A percentile compares a stretch with the other conserved stretches of the same genome.
phyloP scores from a whole-genome alignment of 2,329 filamentous ascomycete species.

The Hymenoscyphus repandus region DNA sequence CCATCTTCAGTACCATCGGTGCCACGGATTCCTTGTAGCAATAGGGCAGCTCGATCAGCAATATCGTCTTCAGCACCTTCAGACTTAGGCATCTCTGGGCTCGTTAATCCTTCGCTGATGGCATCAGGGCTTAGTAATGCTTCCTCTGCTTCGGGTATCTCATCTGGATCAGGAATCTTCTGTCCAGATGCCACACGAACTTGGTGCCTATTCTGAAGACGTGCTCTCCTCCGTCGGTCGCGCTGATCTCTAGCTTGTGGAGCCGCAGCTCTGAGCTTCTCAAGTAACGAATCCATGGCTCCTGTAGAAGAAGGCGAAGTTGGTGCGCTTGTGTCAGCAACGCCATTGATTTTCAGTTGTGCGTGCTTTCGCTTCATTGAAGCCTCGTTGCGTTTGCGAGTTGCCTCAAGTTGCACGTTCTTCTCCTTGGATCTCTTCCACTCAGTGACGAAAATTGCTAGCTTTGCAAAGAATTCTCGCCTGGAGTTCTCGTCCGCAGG shows the following conservation, averaged over 20 bases:
- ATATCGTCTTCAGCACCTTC: conserved; percentile 56
- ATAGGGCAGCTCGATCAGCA: conserved; percentile 74
- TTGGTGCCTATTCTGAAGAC: conserved; percentile 86
- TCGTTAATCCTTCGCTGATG: conserved; percentile 30
- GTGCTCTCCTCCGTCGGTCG: conserved; percentile 78
- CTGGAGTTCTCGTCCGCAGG: conserved; percentile 85
- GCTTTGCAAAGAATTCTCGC: conserved; percentile 90
- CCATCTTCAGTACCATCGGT: conserved; percentile 49
- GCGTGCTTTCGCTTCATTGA: conserved; percentile 86
- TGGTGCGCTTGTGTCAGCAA: conserved; percentile 40
- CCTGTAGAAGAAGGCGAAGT: conserved; percentile 70
- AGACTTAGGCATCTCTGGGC: conserved; percentile 18
- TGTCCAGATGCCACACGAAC: conserved; percentile 86
- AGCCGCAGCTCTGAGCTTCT: conserved; percentile 90
- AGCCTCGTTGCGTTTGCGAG: conserved; percentile 76
- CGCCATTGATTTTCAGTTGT: conserved; percentile 51
- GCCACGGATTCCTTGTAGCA: conserved; percentile 77
- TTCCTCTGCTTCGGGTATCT: conserved; percentile 54
- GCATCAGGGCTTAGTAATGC: conserved; percentile 46
- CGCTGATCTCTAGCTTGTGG: conserved; percentile 85
- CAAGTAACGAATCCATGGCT: conserved; percentile 91
- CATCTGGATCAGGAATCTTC: conserved; percentile 70
- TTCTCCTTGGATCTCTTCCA: conserved; percentile 97
- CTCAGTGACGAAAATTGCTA: conserved; percentile 82
- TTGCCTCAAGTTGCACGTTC: conserved; percentile 80